These are phyloP conservation scores for Medicago arabica DNA, from an alignment of 306 rosid species.

Conservation along the genomic window DNA sequence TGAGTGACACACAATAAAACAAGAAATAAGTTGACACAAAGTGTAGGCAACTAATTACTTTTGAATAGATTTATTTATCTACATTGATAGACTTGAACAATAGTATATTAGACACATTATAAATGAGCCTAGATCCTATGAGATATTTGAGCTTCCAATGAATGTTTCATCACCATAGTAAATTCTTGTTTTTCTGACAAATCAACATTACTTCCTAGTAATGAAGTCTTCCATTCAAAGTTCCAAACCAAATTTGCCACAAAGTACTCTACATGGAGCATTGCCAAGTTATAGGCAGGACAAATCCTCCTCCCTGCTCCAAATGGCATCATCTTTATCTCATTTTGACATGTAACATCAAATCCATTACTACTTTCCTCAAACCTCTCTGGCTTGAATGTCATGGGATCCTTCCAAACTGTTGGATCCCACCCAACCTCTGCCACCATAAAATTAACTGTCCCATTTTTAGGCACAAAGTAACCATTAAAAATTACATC, in stretches of 20 bases:
- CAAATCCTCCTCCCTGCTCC: slow-evolving; percentile 51
- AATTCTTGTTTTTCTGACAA: slow-evolving; percentile 44
- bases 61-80: neutral
- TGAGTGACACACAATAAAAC: too few relatives aligned
- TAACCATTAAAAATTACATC: slow-evolving; percentile 40
- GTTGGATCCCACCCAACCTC: slow-evolving; percentile 47
- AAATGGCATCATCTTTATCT: slow-evolving; percentile 51
- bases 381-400: slow-evolving; percentile 48
- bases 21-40: too few relatives aligned
- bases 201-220: slow-evolving; percentile 10
- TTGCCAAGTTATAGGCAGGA: slow-evolving; percentile 39
- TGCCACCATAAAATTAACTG: slow-evolving; percentile 45
- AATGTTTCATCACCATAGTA: slow-evolving; percentile 46
- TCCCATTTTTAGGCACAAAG: slow-evolving; percentile 27
- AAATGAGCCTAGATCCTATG: slow-evolving; percentile 5
- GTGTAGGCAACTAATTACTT: neutral
- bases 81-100: neutral
- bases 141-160: slow-evolving; percentile 27
- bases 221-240: slow-evolving; percentile 41
- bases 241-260: slow-evolving; percentile 47
- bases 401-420: slow-evolving; percentile 50
- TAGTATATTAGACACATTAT: too few relatives aligned
- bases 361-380: neutral
- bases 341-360: slow-evolving; percentile 35
- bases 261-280: slow-evolving; percentile 45